These are phyloP conservation scores for Solanum sitiens DNA, from an alignment of 257 asterid genomes.

Conservation along the genomic window DNA sequence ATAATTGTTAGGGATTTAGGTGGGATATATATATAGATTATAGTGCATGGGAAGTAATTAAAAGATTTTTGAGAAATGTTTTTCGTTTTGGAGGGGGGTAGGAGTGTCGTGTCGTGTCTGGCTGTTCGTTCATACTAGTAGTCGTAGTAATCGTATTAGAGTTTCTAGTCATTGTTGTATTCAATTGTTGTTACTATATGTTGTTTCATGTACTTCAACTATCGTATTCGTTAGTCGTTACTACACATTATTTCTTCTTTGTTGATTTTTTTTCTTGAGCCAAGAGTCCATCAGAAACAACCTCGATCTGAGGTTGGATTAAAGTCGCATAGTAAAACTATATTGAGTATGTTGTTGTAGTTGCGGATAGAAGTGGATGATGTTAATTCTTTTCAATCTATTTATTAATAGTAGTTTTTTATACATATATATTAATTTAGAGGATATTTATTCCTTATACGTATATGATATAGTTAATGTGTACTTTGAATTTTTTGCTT, in stretches of 20 bases:
- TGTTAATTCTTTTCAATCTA: neutral
- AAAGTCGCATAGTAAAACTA: neutral
- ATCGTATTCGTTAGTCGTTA: neutral
- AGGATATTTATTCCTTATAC: neutral
- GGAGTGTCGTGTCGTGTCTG: neutral
- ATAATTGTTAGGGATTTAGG: neutral
- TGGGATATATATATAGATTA: neutral
- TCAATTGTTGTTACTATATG: neutral
- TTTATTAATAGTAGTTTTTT: neutral
- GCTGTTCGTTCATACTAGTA: neutral
- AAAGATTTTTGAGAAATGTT: neutral
- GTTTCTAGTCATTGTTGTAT: too few species aligned
- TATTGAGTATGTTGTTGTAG: neutral
- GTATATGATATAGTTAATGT: neutral
- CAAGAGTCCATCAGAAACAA: neutral
- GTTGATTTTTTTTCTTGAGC: neutral
- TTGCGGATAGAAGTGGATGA: neutral
- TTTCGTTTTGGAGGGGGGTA: neutral
- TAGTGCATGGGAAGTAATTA: neutral
- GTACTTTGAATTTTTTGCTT: neutral
- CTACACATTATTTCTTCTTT: neutral
- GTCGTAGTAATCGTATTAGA: neutral
- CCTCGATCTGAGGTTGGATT: accelerated
- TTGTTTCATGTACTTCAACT: neutral
- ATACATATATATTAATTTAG: too few species aligned